Evolutionary conservation across 441 rosid genomes (phyloP).

Genomic region (Hypseocharis bilobata): DNA sequence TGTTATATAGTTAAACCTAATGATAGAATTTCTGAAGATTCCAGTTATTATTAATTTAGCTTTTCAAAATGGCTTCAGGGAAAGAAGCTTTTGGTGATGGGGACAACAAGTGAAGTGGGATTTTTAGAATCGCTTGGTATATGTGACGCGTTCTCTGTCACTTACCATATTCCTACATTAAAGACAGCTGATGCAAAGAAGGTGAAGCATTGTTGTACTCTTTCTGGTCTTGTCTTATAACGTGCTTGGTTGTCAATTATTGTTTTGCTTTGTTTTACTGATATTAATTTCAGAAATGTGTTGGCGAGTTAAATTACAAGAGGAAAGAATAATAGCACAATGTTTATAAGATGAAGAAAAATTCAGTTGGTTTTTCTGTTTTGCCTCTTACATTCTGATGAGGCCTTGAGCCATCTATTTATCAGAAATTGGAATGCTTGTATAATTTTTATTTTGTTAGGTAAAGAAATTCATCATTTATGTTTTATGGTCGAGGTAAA

Average conservation of each 20-base stretch:
- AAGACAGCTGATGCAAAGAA: slow-evolving; percentile 66
- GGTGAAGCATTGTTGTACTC: slow-evolving; percentile 35
- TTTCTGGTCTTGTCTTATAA: background rate
- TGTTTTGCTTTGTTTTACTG: too few relatives aligned
- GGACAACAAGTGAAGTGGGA: slow-evolving; percentile 83
- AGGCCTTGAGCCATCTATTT: too few relatives aligned
- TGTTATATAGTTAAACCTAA: background rate
- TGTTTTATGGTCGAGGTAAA: too few relatives aligned
- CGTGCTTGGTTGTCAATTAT: background rate
- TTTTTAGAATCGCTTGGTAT: slow-evolving; percentile 74
- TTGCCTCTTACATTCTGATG: too few relatives aligned
- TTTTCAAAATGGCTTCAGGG: slow-evolving; percentile 41
- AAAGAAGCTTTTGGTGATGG: slow-evolving; percentile 76
- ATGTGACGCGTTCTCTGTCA: slow-evolving; percentile 65
- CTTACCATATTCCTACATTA: slow-evolving; percentile 63
- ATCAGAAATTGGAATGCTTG: too few relatives aligned
- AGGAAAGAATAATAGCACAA: too few relatives aligned
- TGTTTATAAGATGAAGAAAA: too few relatives aligned
- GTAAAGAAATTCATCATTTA: too few relatives aligned
- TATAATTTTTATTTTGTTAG: too few relatives aligned
- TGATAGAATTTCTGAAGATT: background rate
- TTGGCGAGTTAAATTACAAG: too few relatives aligned
- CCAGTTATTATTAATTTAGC: background rate
- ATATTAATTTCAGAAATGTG: too few relatives aligned
- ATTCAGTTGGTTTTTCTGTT: too few relatives aligned